phyloP scores from a whole-genome alignment of 169 alveolate genomes.

The Eimeria necatrix region DNA sequence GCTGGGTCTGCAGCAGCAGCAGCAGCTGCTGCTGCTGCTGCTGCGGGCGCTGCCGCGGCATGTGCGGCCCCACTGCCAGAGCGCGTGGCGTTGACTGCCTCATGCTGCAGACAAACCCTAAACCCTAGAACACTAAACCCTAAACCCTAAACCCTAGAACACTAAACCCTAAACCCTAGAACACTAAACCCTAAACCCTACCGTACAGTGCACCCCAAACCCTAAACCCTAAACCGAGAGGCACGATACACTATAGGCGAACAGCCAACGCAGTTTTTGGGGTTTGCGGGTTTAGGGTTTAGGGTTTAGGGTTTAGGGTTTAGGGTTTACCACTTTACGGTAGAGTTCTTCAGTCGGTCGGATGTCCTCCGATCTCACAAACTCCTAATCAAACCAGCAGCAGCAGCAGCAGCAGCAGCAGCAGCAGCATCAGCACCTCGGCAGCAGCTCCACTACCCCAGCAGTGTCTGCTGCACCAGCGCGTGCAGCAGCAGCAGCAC shows the following conservation, averaged over 20 bases:
- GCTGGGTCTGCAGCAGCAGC: conserved; percentile 7
- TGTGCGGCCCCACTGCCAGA: background rate
- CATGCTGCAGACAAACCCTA: conserved; percentile 22
- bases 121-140: conserved; percentile 22
- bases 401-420: conserved; percentile 37
- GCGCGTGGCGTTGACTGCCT: background rate
- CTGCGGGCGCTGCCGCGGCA: background rate
- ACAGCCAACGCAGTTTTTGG: no score
- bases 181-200: no score
- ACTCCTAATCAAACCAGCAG: background rate
- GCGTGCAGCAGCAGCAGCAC: background rate
- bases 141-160: background rate
- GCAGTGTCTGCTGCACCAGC: background rate
- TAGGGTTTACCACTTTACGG: background rate
- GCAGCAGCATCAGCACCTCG: background rate
- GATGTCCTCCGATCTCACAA: background rate
- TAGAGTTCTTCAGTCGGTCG: conserved; percentile 2
- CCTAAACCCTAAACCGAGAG: no score
- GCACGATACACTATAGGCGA: no score
- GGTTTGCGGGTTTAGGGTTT: no score
- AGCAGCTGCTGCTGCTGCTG: conserved; percentile 61
- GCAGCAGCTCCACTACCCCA: background rate
- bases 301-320: conserved; percentile 3
- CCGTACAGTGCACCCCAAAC: no score
- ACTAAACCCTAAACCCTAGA: no score